phyloP scores from a whole-genome alignment of 2,329 filamentous ascomycete genomes.

The Blumeriella jaapii region DNA sequence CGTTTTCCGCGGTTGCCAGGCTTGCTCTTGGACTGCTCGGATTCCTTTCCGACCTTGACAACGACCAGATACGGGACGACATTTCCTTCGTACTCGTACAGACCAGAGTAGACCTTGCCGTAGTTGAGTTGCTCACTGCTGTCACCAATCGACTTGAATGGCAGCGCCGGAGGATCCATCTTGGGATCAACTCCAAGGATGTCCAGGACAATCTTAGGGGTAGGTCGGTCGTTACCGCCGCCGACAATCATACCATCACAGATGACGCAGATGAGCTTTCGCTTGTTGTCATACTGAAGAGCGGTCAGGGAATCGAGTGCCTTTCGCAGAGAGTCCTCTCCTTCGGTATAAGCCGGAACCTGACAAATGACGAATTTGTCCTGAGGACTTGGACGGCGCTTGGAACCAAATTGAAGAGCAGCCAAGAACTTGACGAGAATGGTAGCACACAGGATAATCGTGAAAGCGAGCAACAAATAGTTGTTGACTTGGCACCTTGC shows the following conservation, averaged over 20 bases:
- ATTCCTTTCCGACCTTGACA: slow-evolving; percentile 95
- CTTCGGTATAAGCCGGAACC: slow-evolving; percentile 95
- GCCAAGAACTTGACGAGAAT: slow-evolving; percentile 84
- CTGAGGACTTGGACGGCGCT: slow-evolving; percentile 77
- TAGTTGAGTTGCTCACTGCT: slow-evolving; percentile 94
- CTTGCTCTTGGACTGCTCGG: slow-evolving; percentile 81
- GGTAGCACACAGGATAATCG: slow-evolving; percentile 69
- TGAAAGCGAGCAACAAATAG: slow-evolving; percentile 79
- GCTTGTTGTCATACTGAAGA: slow-evolving; percentile 94
- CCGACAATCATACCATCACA: slow-evolving; percentile 97
- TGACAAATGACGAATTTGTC: slow-evolving; percentile 99
- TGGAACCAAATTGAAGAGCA: slow-evolving; percentile 86
- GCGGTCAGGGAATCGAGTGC: slow-evolving; percentile 90
- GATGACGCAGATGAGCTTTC: slow-evolving; percentile 91
- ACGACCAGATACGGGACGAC: slow-evolving; percentile 93
- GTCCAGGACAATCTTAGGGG: slow-evolving; percentile 93
- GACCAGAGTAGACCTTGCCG: slow-evolving; percentile 93
- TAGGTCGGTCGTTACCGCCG: slow-evolving; percentile 89
- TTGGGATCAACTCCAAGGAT: slow-evolving; percentile 96
- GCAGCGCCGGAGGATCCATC: slow-evolving; percentile 84
- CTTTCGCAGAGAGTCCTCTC: slow-evolving; percentile 87
- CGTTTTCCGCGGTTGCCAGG: slow-evolving; percentile 97
- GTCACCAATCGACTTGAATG: slow-evolving; percentile 84
- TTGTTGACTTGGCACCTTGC: slow-evolving; percentile 78
- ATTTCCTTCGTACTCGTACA: slow-evolving; percentile 96